Evolutionary conservation across 805 yeast species (phyloP).

Genomic region (Barnettozyma populi): DNA sequence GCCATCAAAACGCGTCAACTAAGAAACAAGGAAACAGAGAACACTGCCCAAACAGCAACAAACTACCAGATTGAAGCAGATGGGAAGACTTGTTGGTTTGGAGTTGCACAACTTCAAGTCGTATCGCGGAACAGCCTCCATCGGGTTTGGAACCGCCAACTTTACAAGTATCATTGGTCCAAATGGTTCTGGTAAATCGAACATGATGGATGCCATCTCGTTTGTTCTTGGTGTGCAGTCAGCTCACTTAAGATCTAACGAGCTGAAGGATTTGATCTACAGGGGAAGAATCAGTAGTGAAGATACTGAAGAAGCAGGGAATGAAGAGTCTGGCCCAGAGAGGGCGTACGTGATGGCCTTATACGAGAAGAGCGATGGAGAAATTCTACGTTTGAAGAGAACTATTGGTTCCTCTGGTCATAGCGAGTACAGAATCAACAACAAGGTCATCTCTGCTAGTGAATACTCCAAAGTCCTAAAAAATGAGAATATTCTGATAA

Average conservation of each 20-base stretch:
- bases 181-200: constrained; percentile 97
- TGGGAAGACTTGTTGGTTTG: constrained; percentile 81
- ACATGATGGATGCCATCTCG: constrained; percentile 95
- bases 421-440: constrained; percentile 66
- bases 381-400: constrained; percentile 56
- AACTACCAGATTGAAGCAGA: not conserved
- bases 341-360: constrained; percentile 74
- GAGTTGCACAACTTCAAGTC: constrained; percentile 89
- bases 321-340: constrained; percentile 21
- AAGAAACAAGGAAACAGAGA: not conserved
- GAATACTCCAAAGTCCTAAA: constrained; percentile 65
- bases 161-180: constrained; percentile 96
- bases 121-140: constrained; percentile 65
- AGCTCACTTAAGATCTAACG: constrained; percentile 66
- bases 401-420: constrained; percentile 51
- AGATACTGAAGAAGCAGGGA: constrained; percentile 23
- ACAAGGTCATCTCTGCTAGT: constrained; percentile 49
- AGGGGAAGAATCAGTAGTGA: constrained; percentile 50
- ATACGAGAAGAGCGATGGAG: constrained; percentile 61
- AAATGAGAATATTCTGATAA: constrained; percentile 74
- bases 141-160: constrained; percentile 77
- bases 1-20: not conserved
- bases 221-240: constrained; percentile 86
- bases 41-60: not conserved
- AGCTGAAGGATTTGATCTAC: constrained; percentile 72